Percentiles rank a stretch among this genome's conserved stretches.
Conservation (phyloP, 1,284 basidiomycete species). For the Bondarzewia mesenterica region DNA sequence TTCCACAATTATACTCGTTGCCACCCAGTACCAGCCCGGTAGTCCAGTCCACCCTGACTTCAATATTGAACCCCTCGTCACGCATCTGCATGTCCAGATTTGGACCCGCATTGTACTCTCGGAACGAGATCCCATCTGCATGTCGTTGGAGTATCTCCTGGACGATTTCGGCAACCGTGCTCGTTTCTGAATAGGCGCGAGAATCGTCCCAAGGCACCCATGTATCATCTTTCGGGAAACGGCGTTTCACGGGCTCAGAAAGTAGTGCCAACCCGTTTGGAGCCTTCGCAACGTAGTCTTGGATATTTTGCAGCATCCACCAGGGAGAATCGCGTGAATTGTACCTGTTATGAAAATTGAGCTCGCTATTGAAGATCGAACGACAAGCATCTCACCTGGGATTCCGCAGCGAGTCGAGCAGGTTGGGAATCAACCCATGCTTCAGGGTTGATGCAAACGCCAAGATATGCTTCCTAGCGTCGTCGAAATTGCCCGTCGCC, state of each 20-base stretch:
- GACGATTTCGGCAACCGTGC: conserved; percentile 85
- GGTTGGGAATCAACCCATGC: conserved; percentile 89
- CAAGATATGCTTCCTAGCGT: conserved; percentile 81
- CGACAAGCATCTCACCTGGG: conserved; percentile 53
- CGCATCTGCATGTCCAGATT: conserved; percentile 96
- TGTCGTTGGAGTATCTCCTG: conserved; percentile 96
- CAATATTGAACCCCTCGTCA: conserved; percentile 89
- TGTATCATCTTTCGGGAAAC: conserved; percentile 90
- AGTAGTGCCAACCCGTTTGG: conserved; percentile 83
- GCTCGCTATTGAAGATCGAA: conserved; percentile 7
- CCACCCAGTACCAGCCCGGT: conserved; percentile 90
- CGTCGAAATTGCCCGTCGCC: conserved; percentile 84
- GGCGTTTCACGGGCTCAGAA: conserved; percentile 75
- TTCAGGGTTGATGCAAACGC: conserved; percentile 83
- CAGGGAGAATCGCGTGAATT: conserved; percentile 91
- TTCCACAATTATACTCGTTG: conserved; percentile 78
- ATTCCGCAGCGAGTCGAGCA: conserved; percentile 79
- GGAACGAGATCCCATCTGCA: conserved; percentile 86
- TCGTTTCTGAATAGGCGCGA: conserved; percentile 74
- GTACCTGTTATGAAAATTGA: conserved; percentile 41
- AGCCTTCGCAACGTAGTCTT: conserved; percentile 83
- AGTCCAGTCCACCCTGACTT: conserved; percentile 90
- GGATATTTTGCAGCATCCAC: conserved; percentile 99
- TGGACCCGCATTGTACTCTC: conserved; percentile 94
- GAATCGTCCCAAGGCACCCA: conserved; percentile 92